These are phyloP conservation scores for Colletotrichum siamense DNA, from an alignment of 2,329 filamentous ascomycete species.

Conservation along the genomic window DNA sequence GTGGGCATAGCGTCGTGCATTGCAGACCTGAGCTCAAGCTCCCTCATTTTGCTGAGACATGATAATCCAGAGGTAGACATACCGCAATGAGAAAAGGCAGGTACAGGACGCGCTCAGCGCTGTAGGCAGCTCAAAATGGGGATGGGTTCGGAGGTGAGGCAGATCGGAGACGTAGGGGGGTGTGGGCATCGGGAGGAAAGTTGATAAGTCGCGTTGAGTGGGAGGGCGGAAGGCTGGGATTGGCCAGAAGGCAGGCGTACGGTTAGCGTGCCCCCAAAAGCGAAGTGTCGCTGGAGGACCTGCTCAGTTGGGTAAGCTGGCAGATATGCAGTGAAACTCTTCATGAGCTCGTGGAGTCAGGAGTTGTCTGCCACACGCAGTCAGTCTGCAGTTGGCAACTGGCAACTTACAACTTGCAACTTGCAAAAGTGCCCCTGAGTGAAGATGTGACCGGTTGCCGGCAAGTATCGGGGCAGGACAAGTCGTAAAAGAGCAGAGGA, in stretches of 20 bases:
- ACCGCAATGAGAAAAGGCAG: not conserved
- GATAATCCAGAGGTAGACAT: not conserved
- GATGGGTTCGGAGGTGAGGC: not conserved
- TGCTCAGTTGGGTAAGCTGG: conserved; percentile 16
- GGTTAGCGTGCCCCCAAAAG: not conserved
- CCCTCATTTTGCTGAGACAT: not conserved
- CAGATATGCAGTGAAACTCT: conserved; percentile 17
- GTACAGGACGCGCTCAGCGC: not conserved
- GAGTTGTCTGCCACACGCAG: not conserved
- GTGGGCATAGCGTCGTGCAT: not conserved
- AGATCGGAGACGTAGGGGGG: not conserved
- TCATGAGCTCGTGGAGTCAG: not conserved
- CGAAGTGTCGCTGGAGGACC: not conserved
- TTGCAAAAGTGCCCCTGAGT: not conserved
- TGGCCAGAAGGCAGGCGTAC: not conserved
- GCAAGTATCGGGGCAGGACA: not conserved
- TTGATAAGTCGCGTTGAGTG: conserved; percentile 4
- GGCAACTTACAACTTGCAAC: not conserved
- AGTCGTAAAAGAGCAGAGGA: not conserved
- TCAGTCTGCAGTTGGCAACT: not conserved
- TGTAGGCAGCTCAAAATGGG: not conserved
- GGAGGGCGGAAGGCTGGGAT: conserved; percentile 2
- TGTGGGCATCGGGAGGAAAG: conserved; percentile 2
- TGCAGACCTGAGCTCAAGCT: not conserved
- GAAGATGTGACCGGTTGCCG: not conserved